Percentiles rank a stretch among this genome's conserved stretches.
Conservation (phyloP, 2,329 filamentous ascomycete genomes). For the Ampelomyces quisqualis region DNA sequence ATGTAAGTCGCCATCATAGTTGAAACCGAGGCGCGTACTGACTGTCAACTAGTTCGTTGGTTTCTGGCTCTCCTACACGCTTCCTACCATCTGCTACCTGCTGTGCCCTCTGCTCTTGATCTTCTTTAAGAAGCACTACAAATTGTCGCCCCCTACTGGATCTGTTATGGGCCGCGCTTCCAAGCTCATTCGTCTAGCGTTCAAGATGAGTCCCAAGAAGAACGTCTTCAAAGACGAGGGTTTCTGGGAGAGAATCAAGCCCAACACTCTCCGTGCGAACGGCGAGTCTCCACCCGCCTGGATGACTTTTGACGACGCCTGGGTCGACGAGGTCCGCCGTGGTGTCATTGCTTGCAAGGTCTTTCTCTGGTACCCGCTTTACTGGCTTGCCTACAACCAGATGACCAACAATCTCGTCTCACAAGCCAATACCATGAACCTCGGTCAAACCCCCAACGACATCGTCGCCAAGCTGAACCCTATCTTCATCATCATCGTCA, state of each 20-base stretch:
- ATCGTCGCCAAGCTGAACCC: slow-evolving; percentile 76
- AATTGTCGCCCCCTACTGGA: slow-evolving; percentile 65
- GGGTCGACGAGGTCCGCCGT: slow-evolving; percentile 60
- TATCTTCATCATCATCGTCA: slow-evolving; percentile 70
- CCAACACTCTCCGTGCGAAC: slow-evolving; percentile 44
- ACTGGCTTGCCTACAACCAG: slow-evolving; percentile 50
- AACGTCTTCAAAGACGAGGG: slow-evolving; percentile 25
- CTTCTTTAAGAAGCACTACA: slow-evolving; percentile 66
- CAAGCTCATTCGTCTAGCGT: slow-evolving; percentile 57
- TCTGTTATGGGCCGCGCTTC: slow-evolving; percentile 70
- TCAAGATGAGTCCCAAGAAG: slow-evolving; percentile 22
- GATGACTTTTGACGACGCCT: slow-evolving; percentile 81
- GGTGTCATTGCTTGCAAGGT: slow-evolving; percentile 39
- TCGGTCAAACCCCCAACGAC: slow-evolving; percentile 73
- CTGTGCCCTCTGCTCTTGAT: slow-evolving; percentile 59
- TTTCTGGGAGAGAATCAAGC: slow-evolving; percentile 66
- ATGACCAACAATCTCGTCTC: slow-evolving; percentile 67
- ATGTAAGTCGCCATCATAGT: slow-evolving; percentile 9
- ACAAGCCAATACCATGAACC: slow-evolving; percentile 67
- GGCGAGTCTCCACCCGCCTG: slow-evolving; percentile 59
- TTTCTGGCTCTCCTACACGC: slow-evolving; percentile 70
- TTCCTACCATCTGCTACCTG: slow-evolving; percentile 66
- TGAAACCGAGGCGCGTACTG: too few relatives aligned
- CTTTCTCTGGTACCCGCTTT: slow-evolving; percentile 61
- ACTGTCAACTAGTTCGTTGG: slow-evolving; percentile 52